A percentile compares a stretch with the other conserved stretches of the same genome.
Evolutionary conservation across 2,329 filamentous ascomycete genomes (phyloP).

Genomic region (Lomentospora prolificans): DNA sequence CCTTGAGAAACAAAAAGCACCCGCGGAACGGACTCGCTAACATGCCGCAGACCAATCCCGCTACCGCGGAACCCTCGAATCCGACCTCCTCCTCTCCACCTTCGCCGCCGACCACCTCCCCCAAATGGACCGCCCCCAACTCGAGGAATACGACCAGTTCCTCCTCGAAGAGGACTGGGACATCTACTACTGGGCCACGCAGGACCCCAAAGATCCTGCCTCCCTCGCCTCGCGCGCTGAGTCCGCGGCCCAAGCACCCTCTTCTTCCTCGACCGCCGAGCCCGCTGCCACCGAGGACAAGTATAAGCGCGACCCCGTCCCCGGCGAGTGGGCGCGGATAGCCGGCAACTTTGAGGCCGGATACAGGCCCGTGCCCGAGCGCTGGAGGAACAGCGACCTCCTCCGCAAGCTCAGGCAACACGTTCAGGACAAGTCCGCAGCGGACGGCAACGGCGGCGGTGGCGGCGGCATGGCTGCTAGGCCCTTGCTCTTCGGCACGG

Average conservation of each 20-base stretch:
- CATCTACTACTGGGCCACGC: constrained; percentile 99
- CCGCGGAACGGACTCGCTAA: too few relatives aligned
- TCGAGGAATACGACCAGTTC: constrained; percentile 81
- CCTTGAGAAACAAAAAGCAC: too few relatives aligned
- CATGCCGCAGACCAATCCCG: constrained; percentile 71
- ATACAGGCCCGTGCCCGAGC: constrained; percentile 76
- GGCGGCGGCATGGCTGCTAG: constrained; percentile 45
- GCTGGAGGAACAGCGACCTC: constrained; percentile 80
- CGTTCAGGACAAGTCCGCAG: constrained; percentile 52
- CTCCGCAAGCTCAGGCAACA: constrained; percentile 68
- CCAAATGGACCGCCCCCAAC: constrained; percentile 61
- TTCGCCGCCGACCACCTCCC: constrained; percentile 76
- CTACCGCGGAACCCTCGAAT: constrained; percentile 92
- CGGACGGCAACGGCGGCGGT: constrained; percentile 25
- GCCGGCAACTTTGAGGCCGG: constrained; percentile 89
- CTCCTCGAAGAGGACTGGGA: constrained; percentile 99
- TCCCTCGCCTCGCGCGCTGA: constrained; percentile 18
- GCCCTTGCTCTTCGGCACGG: constrained; percentile 29
- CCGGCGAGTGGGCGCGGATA: constrained; percentile 93
- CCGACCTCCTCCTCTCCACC: constrained; percentile 89
- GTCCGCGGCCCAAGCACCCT: constrained; percentile 20
- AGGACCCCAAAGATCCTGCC: constrained; percentile 49
- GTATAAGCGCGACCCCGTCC: constrained; percentile 24
- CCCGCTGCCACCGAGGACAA: constrained; percentile 19
- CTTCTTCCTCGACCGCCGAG: constrained; percentile 14